Conservation (phyloP, 352 stramenopile genomes). For the Pythium grandisporangium region DNA sequence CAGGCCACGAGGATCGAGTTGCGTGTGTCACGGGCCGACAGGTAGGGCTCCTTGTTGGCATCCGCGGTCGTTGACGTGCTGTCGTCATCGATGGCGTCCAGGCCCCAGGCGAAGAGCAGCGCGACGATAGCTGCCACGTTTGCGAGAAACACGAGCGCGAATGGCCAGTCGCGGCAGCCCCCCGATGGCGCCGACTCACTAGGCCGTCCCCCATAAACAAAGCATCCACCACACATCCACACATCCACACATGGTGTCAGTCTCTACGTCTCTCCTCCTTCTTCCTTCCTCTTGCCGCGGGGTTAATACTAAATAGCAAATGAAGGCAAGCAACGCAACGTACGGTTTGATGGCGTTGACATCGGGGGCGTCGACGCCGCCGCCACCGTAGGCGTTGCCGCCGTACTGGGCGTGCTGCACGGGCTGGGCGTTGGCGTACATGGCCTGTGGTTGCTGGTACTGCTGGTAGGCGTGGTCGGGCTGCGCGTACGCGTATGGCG, state of each 20-base stretch:
- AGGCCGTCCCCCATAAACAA: too few species aligned
- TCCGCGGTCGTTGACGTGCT: conserved; percentile 14
- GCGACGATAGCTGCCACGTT: conserved; percentile 73
- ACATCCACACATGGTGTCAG: neutral
- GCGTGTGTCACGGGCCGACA: conserved; percentile 42
- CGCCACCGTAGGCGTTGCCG: conserved; percentile 1
- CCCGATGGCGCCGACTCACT: conserved; percentile 21
- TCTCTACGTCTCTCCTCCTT: too few species aligned
- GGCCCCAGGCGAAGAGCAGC: conserved; percentile 53
- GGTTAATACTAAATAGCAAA: too few species aligned
- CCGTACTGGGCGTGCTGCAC: conserved; percentile 4
- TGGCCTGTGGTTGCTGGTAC: conserved; percentile 8
- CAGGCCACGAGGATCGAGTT: conserved; percentile 23
- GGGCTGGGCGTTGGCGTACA: conserved; percentile 17
- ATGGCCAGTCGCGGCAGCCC: conserved; percentile 70
- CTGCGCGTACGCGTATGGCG: conserved; percentile 1
- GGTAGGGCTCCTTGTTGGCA: conserved; percentile 9
- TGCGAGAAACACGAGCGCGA: conserved; percentile 64
- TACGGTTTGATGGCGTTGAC: conserved; percentile 68
- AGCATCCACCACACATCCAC: neutral
- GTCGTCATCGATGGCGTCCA: conserved; percentile 43
- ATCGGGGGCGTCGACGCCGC: conserved; percentile 23
- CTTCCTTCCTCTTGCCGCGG: neutral
- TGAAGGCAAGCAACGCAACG: too few species aligned
- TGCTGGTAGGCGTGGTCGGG: neutral